Conservation (phyloP, 495 filamentous ascomycete species). For the Penicillium cataractarum region DNA sequence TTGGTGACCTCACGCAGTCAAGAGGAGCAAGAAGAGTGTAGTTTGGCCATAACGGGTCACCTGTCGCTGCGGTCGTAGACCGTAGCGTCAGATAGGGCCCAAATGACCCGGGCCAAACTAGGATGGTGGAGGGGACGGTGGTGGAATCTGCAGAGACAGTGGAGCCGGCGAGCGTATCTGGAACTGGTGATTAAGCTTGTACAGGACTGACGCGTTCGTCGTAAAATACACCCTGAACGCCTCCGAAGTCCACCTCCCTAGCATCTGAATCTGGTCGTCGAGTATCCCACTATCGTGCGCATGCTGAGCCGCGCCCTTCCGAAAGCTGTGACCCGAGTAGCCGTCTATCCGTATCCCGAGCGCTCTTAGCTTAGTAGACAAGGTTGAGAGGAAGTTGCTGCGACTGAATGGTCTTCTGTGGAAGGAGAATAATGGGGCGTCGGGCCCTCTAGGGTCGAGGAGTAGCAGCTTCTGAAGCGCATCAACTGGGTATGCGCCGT, state of each 20-base stretch:
- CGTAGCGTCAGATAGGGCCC: not conserved
- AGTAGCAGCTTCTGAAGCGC: constrained; percentile 18
- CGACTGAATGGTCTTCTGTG: constrained; percentile 10
- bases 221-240: constrained; percentile 12
- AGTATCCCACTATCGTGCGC: constrained; percentile 13
- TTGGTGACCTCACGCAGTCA: constrained; percentile 1
- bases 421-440: constrained; percentile 14
- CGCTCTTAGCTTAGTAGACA: not conserved
- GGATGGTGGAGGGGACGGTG: constrained; percentile 12
- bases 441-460: constrained; percentile 11
- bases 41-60: not conserved
- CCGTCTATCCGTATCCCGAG: not conserved
- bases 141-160: not conserved
- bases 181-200: constrained; percentile 16
- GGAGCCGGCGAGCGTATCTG: constrained; percentile 13
- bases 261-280: constrained; percentile 13
- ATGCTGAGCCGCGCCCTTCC: constrained; percentile 10
- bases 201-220: constrained; percentile 15
- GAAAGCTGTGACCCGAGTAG: not conserved
- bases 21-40: not conserved
- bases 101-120: constrained; percentile 12
- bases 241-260: constrained; percentile 11
- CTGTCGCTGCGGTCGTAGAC: not conserved
- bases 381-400: constrained; percentile 6
- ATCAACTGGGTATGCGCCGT: not conserved